Percentiles rank a stretch among this genome's conserved stretches.
phyloP scores from a whole-genome alignment of 2,329 filamentous ascomycete species.

The Phaeosphaeriaceae sp. region DNA sequence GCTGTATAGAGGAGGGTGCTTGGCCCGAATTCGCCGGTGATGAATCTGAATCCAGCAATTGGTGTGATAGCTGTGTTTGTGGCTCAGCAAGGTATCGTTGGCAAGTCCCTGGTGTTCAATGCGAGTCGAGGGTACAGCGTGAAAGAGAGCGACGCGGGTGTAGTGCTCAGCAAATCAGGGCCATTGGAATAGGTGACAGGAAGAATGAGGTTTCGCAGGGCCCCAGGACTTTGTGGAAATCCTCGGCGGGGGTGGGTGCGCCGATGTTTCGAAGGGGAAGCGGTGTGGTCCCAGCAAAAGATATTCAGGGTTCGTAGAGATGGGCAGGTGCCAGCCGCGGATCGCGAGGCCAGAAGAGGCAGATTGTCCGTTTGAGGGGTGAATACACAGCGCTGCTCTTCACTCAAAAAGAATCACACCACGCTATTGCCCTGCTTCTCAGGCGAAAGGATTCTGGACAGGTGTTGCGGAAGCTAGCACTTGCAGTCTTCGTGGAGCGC shows the following conservation, averaged over 20 bases:
- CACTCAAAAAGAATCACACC: background rate
- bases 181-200: slow-evolving; percentile 29
- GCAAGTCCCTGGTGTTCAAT: background rate
- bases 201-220: slow-evolving; percentile 19
- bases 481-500: slow-evolving; percentile 27
- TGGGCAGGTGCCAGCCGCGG: slow-evolving; percentile 39
- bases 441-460: slow-evolving; percentile 21
- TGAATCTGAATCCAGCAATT: background rate
- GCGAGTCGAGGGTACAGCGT: slow-evolving; percentile 1
- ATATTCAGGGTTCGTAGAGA: slow-evolving; percentile 35
- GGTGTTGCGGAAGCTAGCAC: slow-evolving; percentile 32
- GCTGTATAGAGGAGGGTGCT: background rate
- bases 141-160: slow-evolving; percentile 20
- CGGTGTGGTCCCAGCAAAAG: slow-evolving; percentile 36
- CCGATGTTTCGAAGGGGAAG: slow-evolving; percentile 35
- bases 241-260: slow-evolving; percentile 26
- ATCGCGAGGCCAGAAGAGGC: slow-evolving; percentile 18
- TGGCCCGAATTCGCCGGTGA: background rate
- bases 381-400: slow-evolving; percentile 1
- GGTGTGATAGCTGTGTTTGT: background rate
- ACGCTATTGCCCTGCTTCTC: slow-evolving; percentile 1
- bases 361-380: slow-evolving; percentile 2
- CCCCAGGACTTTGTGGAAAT: slow-evolving; percentile 13
- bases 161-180: slow-evolving; percentile 24
- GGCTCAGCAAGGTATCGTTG: background rate